Evolutionary conservation across 768 basidiomycete genomes (phyloP).

Genomic region (Phaffia tasmanica): DNA sequence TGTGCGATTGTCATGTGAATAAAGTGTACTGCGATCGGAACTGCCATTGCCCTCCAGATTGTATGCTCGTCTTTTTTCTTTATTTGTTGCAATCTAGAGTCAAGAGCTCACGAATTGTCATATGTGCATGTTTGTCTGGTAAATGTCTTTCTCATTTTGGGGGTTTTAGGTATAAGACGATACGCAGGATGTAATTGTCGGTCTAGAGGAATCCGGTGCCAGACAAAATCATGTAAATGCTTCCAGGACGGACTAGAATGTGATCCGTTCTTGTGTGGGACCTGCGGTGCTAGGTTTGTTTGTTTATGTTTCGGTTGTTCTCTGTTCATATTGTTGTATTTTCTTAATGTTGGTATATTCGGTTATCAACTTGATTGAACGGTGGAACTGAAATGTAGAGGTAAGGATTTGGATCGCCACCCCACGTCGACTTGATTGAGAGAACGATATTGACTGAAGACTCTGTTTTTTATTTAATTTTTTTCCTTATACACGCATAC

Average conservation of each 20-base stretch:
- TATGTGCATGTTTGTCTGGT: too few relatives aligned
- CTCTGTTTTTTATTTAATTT: too few relatives aligned
- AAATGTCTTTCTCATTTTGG: not conserved
- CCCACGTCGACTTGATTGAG: not conserved
- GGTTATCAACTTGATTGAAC: not conserved
- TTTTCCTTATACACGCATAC: too few relatives aligned
- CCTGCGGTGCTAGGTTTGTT: conserved; percentile 9
- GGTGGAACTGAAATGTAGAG: not conserved
- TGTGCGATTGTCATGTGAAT: conserved; percentile 12
- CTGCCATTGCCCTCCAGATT: conserved; percentile 11
- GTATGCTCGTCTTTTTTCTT: not conserved
- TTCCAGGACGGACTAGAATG: conserved; percentile 12
- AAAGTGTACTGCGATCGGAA: conserved; percentile 3
- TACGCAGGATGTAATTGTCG: conserved; percentile 6
- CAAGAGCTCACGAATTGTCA: too few relatives aligned
- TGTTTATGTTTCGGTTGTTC: not conserved
- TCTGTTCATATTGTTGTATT: not conserved
- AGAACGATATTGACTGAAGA: too few relatives aligned
- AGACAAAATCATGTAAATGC: conserved; percentile 7
- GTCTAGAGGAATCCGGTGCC: not conserved
- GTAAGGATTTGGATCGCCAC: not conserved
- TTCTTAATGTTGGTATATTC: not conserved
- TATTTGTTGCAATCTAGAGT: not conserved
- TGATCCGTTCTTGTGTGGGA: conserved; percentile 19
- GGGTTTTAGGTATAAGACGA: not conserved